phyloP scores from a whole-genome alignment of 2,329 filamentous ascomycete genomes.

The Xylaria sp. region DNA sequence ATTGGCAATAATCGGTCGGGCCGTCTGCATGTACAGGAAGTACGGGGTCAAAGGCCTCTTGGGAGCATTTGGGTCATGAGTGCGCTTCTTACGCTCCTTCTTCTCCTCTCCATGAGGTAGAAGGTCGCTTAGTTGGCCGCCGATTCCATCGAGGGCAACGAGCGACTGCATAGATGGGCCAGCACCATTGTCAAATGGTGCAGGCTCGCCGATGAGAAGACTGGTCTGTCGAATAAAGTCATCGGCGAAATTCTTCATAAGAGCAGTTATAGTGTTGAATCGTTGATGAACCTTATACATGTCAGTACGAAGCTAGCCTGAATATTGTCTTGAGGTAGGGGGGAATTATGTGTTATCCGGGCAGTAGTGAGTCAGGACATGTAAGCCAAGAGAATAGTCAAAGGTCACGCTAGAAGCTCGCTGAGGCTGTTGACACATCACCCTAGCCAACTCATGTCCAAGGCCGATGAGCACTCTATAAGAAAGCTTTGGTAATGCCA shows the following conservation, averaged over 20 bases:
- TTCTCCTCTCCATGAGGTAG: constrained; percentile 70
- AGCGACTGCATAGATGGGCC: constrained; percentile 53
- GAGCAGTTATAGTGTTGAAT: constrained; percentile 80
- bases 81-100: constrained; percentile 90
- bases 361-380: neutral
- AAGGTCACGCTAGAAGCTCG: neutral
- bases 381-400: neutral
- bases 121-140: constrained; percentile 59
- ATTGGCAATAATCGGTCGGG: constrained; percentile 81
- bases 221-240: constrained; percentile 92
- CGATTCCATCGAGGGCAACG: constrained; percentile 64
- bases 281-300: constrained; percentile 74
- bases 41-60: constrained; percentile 95
- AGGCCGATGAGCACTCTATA: neutral
- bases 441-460: neutral
- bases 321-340: neutral
- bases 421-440: neutral
- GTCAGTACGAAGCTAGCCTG: constrained; percentile 11
- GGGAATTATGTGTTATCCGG: neutral
- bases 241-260: constrained; percentile 81
- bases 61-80: constrained; percentile 90
- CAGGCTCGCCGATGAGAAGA: constrained; percentile 76
- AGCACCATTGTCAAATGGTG: constrained; percentile 59
- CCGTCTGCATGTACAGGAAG: constrained; percentile 93
- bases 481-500: neutral